Conservation (phyloP, 2,329 filamentous ascomycete species). For the Corinectria fuckeliana region DNA sequence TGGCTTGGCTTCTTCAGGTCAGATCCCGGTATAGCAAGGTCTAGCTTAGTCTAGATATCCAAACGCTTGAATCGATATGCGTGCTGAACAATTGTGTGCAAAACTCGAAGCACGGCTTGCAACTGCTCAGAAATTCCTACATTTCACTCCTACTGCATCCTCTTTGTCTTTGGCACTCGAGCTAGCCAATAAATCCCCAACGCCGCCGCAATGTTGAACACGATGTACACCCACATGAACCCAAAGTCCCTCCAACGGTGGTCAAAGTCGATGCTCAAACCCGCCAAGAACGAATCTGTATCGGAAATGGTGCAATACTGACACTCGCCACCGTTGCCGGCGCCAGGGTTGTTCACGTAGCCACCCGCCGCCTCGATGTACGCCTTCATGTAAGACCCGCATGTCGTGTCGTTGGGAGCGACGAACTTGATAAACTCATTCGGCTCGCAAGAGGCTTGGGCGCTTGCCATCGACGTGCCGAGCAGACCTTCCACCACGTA, state of each 20-base stretch:
- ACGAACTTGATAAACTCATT: conserved; percentile 19
- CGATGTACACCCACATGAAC: conserved; percentile 57
- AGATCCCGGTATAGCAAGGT: no score
- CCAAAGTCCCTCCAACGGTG: conserved; percentile 63
- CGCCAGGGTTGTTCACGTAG: conserved; percentile 6
- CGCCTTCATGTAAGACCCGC: conserved; percentile 8
- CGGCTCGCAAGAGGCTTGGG: conserved; percentile 2
- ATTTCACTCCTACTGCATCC: neutral
- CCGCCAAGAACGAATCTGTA: conserved; percentile 48
- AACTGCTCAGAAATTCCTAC: neutral
- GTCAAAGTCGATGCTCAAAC: conserved; percentile 51
- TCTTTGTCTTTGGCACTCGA: conserved; percentile 40
- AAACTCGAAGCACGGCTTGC: no score
- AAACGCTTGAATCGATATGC: no score
- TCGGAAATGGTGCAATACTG: conserved; percentile 49
- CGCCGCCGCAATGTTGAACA: conserved; percentile 57
- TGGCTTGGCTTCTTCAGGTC: no score
- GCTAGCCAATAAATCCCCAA: conserved; percentile 55
- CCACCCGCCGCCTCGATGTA: conserved; percentile 10
- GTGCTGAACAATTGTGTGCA: no score
- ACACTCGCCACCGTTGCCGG: conserved; percentile 42
- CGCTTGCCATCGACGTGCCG: conserved; percentile 11
- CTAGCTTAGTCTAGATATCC: no score
- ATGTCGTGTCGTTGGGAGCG: conserved; percentile 4
- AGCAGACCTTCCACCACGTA: conserved; percentile 22